phyloP scores from a whole-genome alignment of 495 filamentous ascomycete species.

The Penicilliopsis zonata region DNA sequence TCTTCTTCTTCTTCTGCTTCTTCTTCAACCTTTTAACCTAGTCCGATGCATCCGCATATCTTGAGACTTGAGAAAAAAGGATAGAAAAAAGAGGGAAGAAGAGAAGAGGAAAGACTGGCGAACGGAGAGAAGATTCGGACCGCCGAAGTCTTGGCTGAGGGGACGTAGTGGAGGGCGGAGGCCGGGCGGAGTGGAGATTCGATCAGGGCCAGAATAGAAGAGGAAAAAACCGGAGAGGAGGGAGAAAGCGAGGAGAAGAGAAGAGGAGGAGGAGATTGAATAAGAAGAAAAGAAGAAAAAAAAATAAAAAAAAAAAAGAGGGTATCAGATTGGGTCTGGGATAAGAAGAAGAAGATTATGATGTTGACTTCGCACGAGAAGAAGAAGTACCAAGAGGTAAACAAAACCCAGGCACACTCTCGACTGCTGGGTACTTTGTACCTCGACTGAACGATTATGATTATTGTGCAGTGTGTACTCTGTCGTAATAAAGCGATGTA shows the following conservation, averaged over 20 bases:
- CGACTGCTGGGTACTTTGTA: too few species aligned
- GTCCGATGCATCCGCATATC: conserved; percentile 25
- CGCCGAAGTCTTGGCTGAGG: neutral
- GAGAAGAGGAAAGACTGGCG: neutral
- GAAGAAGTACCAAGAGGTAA: too few species aligned
- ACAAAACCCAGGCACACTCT: too few species aligned
- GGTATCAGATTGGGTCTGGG: conserved; percentile 7
- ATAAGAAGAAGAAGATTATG: neutral
- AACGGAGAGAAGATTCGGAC: conserved; percentile 1
- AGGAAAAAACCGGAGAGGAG: conserved; percentile 5
- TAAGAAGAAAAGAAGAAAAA: conserved; percentile 4
- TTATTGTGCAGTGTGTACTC: too few species aligned
- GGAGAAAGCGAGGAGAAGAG: conserved; percentile 6
- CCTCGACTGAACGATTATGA: too few species aligned
- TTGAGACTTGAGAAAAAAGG: conserved; percentile 5
- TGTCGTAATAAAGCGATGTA: too few species aligned
- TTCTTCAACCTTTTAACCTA: neutral
- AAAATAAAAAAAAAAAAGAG: conserved; percentile 7
- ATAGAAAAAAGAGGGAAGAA: neutral
- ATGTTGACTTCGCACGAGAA: too few species aligned
- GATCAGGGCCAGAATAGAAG: conserved; percentile 3
- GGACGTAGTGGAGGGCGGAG: conserved; percentile 1
- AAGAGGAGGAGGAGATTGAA: conserved; percentile 6
- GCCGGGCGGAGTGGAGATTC: too few species aligned
- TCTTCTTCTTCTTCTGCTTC: neutral